A percentile compares a stretch with the other conserved stretches of the same genome.
Evolutionary conservation across 225 moss, liverwort and hornwort species (phyloP).

Genomic region (Lunularia cruciata): DNA sequence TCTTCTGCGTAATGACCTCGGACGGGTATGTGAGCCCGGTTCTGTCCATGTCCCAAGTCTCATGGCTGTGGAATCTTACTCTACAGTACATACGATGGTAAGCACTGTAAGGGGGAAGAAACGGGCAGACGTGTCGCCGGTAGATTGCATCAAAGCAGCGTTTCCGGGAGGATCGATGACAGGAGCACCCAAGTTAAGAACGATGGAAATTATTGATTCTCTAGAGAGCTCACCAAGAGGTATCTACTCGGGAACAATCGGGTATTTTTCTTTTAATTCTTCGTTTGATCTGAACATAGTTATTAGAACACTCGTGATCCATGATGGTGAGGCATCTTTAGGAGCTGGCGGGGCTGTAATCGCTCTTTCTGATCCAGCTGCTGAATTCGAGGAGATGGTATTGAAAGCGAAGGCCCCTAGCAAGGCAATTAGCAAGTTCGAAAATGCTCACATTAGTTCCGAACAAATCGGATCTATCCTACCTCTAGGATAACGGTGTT

Average conservation of each 20-base stretch:
- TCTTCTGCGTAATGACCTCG: conserved; percentile 89
- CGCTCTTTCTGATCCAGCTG: conserved; percentile 86
- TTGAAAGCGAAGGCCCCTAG: conserved; percentile 94
- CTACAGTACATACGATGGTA: conserved; percentile 93
- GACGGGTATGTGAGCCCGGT: conserved; percentile 88
- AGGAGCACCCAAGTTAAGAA: conserved; percentile 93
- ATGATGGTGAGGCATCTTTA: conserved; percentile 71
- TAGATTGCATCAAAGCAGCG: conserved; percentile 84
- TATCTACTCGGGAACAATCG: conserved; percentile 89
- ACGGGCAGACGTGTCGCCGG: conserved; percentile 63
- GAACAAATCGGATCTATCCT: conserved; percentile 14
- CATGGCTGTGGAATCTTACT: conserved; percentile 95
- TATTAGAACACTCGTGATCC: conserved; percentile 89
- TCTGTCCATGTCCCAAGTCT: conserved; percentile 91
- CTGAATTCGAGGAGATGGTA: conserved; percentile 97
- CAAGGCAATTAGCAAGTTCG: conserved; percentile 78
- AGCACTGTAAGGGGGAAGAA: conserved; percentile 87
- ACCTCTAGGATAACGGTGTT: conserved; percentile 2
- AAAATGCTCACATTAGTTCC: conserved; percentile 37
- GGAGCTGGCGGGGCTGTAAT: conserved; percentile 98
- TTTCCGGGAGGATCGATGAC: conserved; percentile 99
- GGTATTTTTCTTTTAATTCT: conserved; percentile 88
- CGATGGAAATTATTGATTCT: conserved; percentile 93
- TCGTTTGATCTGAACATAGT: conserved; percentile 97
- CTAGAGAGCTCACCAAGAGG: conserved; percentile 84